Base-by-base conservation (phyloP, 305 asterid species). In the Fraxinus floribunda region DNA sequence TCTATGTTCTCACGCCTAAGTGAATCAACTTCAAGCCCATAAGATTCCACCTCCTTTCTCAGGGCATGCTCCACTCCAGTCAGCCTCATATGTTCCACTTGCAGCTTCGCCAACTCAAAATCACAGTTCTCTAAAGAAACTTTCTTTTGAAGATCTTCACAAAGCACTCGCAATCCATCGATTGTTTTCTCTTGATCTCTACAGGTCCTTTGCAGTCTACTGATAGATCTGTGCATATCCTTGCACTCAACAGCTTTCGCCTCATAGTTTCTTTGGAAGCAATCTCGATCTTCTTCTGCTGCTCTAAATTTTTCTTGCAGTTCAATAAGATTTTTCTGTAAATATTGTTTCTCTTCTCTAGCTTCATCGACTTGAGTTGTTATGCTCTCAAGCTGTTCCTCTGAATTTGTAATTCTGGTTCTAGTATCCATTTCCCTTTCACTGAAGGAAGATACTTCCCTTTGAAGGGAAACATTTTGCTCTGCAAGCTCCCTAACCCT, bases 401-500 rank as follows among this genome's bases (percentile, higher is more conserved):
- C 97, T 5, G 90, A 85, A 88, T 78, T 78, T 7, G 90, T 73
- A 77, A 88, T 84, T 84, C 83, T 90, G 84, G 85, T 86, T 79
- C 84, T 87, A 76, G 85, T 83, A 49, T 90, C 91, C 41, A 85
- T 81, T 81, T 93, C 98, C 86, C 82, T 92, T 86, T 93, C 99
- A 66, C 87, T 82, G 62, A 89, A 89, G 55, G 94, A 89, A 79
- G 91, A 91, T 83, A 94, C 91, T 88, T 97, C 98, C 86, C 94
- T 90, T 88, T 93, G 98, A 79, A 97, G 96, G 80, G 86, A 86
- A 76, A 97, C 99, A 83, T 97, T 97, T 87, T 92, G 98, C 87
- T 97, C 99, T 49, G 98, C 99, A 60, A 97, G 91, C 85, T 97
- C 97, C 80, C 97, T 88, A 75, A 93, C 95, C 91, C 98, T 91